phyloP scores from a whole-genome alignment of 2,329 filamentous ascomycete genomes.

The Monosporascus sp. region DNA sequence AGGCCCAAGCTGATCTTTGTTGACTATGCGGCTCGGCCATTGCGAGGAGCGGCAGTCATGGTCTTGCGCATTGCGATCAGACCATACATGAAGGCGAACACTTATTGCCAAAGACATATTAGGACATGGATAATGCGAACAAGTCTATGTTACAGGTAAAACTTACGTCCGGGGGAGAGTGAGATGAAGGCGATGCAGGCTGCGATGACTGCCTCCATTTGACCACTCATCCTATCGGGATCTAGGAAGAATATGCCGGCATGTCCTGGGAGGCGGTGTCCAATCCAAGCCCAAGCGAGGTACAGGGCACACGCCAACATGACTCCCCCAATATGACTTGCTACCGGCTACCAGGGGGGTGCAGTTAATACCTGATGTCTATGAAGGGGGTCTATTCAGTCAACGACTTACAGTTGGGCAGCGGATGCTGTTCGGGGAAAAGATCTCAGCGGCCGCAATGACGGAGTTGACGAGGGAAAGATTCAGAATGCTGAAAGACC shows the following conservation, averaged over 20 bases:
- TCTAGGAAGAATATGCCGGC: constrained; percentile 50
- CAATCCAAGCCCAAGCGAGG: constrained; percentile 45
- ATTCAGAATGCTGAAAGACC: constrained; percentile 41
- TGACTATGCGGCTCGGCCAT: neutral
- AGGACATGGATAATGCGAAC: neutral
- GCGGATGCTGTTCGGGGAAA: constrained; percentile 50
- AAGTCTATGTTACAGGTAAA: neutral
- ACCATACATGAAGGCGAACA: constrained; percentile 45
- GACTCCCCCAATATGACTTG: constrained; percentile 38
- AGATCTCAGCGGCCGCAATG: constrained; percentile 40
- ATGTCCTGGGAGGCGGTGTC: constrained; percentile 40
- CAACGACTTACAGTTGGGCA: constrained; percentile 39
- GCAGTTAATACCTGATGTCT: neutral
- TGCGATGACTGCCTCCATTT: constrained; percentile 38
- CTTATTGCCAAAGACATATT: constrained; percentile 21
- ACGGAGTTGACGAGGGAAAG: constrained; percentile 39
- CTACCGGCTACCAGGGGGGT: constrained; percentile 33
- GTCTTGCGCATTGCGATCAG: constrained; percentile 45
- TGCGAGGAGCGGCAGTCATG: neutral
- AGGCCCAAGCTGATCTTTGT: neutral
- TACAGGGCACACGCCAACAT: constrained; percentile 39
- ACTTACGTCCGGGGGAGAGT: constrained; percentile 41
- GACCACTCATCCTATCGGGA: constrained; percentile 34
- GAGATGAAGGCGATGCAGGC: constrained; percentile 41
- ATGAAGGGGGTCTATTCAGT: neutral